Evolutionary conservation across 129 eudicot species (phyloP), one percentile per base, ranked within the genome.

Genomic region (Helianthus tuberosus): DNA sequence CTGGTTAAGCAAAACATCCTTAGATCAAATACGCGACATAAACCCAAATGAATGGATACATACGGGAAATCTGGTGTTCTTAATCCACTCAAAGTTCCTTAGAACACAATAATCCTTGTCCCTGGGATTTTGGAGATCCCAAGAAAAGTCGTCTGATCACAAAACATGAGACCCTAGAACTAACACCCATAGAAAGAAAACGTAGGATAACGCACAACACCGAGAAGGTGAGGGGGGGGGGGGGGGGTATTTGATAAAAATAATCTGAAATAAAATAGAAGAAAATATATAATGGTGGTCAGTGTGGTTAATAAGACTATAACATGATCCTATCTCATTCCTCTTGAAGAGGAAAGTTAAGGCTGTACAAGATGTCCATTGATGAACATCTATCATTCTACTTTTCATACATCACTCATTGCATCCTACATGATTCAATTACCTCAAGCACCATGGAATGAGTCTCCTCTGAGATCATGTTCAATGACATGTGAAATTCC

Each of bases 381-480:
- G 49, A 59, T 27, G 39, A 23, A 71, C 66, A 39, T 55, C 65
- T 5, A 71, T 53, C 6, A n/a, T 61, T 76, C 68, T n/a, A 25
- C 52, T 69, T 16, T 59, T 46, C 48, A 25, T 67, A 74, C 69
- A 48, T 43, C 49, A 69, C 25, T 61, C 75, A 63, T 50, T 80
- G 84, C 59, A 86, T 71, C 84, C 97, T 81, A 84, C 97, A 90
- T 65, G 97, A 94, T 80, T 90, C 98, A 20, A 94, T 94, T 14
- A 94, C 98, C 82, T 94, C 97, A 20, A 83, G 92, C 81, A 94
- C 97, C 14, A 81, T 81, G 8, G 80, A 62, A 62, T 94, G 93
- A 7, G 98, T 94, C 89, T 94, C 98, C 47, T 89, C 87, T 11
- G 98, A 86, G 15, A 94, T 94, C 98, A 94, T 86, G 88, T 90